Evolutionary conservation across 352 stramenopile genomes (phyloP).

Genomic region (Globisporangium paroecandrum): DNA sequence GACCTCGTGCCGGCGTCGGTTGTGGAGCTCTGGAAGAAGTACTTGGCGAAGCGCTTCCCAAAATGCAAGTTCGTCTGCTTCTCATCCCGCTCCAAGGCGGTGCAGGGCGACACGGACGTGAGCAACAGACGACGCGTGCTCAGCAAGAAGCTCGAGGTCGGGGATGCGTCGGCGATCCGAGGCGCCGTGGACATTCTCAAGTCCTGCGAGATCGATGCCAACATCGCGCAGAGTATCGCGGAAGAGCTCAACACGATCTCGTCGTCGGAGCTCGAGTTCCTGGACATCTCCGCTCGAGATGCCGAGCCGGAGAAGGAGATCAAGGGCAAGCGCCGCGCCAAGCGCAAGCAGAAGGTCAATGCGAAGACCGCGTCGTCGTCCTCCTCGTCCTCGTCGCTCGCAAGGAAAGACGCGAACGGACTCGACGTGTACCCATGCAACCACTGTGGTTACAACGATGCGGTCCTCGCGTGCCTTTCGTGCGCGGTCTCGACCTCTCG

Average conservation of each 20-base stretch:
- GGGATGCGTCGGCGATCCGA: slow-evolving; percentile 58
- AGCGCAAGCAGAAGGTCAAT: slow-evolving; percentile 52
- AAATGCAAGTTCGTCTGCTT: slow-evolving; percentile 70
- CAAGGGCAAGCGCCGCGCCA: slow-evolving; percentile 40
- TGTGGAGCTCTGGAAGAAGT: slow-evolving; percentile 65
- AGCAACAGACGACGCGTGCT: slow-evolving; percentile 66
- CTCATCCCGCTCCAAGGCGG: slow-evolving; percentile 72
- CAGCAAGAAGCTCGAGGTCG: slow-evolving; percentile 78
- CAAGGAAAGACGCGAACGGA: slow-evolving; percentile 16
- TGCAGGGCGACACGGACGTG: slow-evolving; percentile 64
- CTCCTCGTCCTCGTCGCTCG: not conserved
- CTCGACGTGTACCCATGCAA: slow-evolving; percentile 42
- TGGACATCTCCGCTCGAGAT: slow-evolving; percentile 9
- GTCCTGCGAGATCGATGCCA: slow-evolving; percentile 55
- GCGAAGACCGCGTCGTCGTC: slow-evolving; percentile 2
- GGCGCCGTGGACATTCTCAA: slow-evolving; percentile 66
- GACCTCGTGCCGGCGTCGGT: slow-evolving; percentile 66
- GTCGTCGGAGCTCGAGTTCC: slow-evolving; percentile 30
- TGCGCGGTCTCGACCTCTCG: slow-evolving; percentile 26
- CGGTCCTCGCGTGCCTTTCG: slow-evolving; percentile 61
- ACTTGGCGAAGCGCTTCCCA: slow-evolving; percentile 60
- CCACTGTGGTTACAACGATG: slow-evolving; percentile 69
- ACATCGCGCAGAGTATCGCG: slow-evolving; percentile 52
- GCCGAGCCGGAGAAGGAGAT: slow-evolving; percentile 20
- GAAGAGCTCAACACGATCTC: slow-evolving; percentile 54